Percentiles rank a stretch among this genome's conserved stretches.
Conservation (phyloP, 352 stramenopile genomes). For the Globisporangium barbulae region DNA sequence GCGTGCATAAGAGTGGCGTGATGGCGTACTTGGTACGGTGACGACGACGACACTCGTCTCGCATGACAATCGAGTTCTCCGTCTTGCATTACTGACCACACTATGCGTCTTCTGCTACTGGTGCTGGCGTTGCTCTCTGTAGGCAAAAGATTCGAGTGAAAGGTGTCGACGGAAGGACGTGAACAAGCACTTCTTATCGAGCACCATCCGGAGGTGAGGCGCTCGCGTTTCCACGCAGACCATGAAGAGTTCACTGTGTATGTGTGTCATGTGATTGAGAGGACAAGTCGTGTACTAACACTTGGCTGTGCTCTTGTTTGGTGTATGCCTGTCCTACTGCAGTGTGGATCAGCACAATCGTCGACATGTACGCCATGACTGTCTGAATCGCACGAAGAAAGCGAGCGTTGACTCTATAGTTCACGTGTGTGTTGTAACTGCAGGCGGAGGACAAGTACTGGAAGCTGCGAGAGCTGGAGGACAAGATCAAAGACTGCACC, state of each 20-base stretch:
- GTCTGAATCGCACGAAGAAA: neutral
- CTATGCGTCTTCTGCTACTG: neutral
- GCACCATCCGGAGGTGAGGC: slow-evolving; percentile 57
- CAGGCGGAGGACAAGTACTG: slow-evolving; percentile 63
- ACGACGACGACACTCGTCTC: neutral
- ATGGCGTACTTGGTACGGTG: slow-evolving; percentile 48
- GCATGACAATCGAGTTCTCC: neutral
- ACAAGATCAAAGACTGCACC: slow-evolving; percentile 16
- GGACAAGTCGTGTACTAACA: too few relatives aligned
- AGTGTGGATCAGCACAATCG: slow-evolving; percentile 65
- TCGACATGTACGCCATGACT: slow-evolving; percentile 30
- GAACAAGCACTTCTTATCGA: slow-evolving; percentile 65
- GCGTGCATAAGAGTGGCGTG: slow-evolving; percentile 36
- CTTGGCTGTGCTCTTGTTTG: neutral
- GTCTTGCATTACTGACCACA: neutral
- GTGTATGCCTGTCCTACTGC: neutral
- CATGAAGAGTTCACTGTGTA: too few relatives aligned
- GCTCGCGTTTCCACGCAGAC: too few relatives aligned
- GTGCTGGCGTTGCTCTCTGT: neutral
- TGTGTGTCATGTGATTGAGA: too few relatives aligned
- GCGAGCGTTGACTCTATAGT: neutral
- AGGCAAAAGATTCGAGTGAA: slow-evolving; percentile 22
- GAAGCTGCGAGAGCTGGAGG: slow-evolving; percentile 41
- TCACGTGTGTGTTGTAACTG: neutral
- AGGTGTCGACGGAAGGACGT: slow-evolving; percentile 42